Evolutionary conservation across 106 monocot genomes (phyloP).

Genomic region (Amphibolis antarctica): DNA sequence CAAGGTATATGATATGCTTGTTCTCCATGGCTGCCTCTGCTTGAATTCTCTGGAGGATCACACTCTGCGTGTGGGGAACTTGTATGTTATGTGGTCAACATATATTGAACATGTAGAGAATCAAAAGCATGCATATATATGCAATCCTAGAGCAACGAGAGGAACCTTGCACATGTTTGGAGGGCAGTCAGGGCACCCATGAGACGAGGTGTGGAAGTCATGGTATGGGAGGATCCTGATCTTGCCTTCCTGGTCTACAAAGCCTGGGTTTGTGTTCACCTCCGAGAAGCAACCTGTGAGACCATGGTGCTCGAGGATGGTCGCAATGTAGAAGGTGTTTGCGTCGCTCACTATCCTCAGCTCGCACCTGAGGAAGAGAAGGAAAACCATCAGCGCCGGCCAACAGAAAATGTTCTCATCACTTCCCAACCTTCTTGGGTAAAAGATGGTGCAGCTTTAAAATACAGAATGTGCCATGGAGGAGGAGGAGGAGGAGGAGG

Average conservation of each 20-base stretch:
- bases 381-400: background rate
- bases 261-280: conserved; percentile 77
- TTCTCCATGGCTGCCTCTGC: background rate
- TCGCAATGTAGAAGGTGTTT: conserved; percentile 73
- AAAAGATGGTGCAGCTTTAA: background rate
- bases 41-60: conserved; percentile 14
- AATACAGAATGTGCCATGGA: background rate
- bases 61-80: conserved; percentile 4
- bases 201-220: conserved; percentile 41
- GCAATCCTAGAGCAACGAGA: too few relatives aligned
- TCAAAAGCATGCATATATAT: too few relatives aligned
- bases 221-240: conserved; percentile 61
- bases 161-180: conserved; percentile 19
- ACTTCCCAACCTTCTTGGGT: background rate
- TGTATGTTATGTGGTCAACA: background rate
- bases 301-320: conserved; percentile 75
- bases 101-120: background rate
- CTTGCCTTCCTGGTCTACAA: conserved; percentile 55
- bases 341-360: conserved; percentile 87
- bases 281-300: conserved; percentile 61
- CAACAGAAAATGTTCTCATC: background rate
- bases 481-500: conserved; percentile 1
- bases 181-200: conserved; percentile 39
- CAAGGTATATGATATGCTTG: conserved; percentile 11
- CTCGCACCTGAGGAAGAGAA: conserved; percentile 45